These are phyloP conservation scores for Planoprotostelium fungivorum DNA, from an alignment of 78 protist species.

Conservation along the genomic window DNA sequence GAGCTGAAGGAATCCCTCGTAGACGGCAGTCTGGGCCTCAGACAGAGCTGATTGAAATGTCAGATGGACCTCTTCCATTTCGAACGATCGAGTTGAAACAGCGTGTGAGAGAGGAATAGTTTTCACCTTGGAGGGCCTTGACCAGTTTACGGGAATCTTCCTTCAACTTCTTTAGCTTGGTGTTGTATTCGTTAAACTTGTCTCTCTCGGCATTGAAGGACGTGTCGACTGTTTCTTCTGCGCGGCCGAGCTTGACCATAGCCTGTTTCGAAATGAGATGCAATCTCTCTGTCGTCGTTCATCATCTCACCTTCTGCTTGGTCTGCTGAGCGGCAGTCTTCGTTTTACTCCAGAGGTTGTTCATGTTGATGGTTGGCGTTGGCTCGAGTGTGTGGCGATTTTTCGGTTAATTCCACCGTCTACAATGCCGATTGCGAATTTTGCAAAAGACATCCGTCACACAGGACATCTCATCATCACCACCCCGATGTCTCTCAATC, in stretches of 20 bases:
- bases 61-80: too few relatives aligned
- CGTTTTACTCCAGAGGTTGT: background rate
- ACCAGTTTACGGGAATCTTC: background rate
- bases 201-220: background rate
- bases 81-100: too few relatives aligned
- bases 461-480: too few relatives aligned
- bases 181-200: background rate
- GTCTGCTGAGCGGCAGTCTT: background rate
- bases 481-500: background rate
- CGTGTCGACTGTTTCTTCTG: background rate
- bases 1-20: background rate
- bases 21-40: background rate
- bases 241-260: background rate
- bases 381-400: background rate
- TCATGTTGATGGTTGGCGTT: too few relatives aligned
- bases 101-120: too few relatives aligned
- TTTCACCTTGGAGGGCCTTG: background rate
- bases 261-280: background rate
- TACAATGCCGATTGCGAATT: background rate
- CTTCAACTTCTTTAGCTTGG: background rate
- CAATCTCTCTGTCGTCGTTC: background rate
- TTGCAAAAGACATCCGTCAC: too few relatives aligned
- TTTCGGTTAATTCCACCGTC: background rate
- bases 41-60: background rate
- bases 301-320: background rate